These are phyloP conservation scores for Pseudogymnoascus sp. DNA, from an alignment of 2,329 filamentous ascomycete species.

Conservation along the genomic window DNA sequence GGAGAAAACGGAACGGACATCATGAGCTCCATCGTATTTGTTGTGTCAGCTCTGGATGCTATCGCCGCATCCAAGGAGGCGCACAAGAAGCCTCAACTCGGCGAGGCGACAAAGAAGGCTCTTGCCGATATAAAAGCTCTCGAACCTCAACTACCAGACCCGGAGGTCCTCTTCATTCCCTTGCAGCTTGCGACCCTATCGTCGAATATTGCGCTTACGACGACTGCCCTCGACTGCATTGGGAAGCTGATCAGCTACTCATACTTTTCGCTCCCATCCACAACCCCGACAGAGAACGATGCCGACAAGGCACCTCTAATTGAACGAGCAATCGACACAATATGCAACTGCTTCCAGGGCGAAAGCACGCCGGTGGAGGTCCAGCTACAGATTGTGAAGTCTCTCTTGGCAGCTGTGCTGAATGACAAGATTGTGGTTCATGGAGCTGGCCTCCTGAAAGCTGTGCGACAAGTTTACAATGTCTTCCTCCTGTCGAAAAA, in stretches of 20 bases:
- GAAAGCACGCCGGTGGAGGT: slow-evolving; percentile 88
- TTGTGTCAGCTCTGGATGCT: slow-evolving; percentile 85
- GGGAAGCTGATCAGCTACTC: slow-evolving; percentile 98
- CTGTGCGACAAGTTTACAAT: slow-evolving; percentile 96
- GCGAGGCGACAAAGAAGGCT: slow-evolving; percentile 74
- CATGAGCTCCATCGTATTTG: slow-evolving; percentile 92
- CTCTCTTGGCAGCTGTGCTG: slow-evolving; percentile 84
- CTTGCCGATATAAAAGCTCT: slow-evolving; percentile 80
- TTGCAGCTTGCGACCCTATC: slow-evolving; percentile 85
- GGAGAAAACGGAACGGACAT: slow-evolving; percentile 40
- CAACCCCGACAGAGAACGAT: slow-evolving; percentile 35
- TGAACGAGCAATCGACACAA: slow-evolving; percentile 95
- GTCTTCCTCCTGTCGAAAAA: slow-evolving; percentile 94
- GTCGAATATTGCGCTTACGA: slow-evolving; percentile 76
- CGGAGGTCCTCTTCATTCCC: slow-evolving; percentile 86
- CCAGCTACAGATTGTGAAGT: slow-evolving; percentile 97
- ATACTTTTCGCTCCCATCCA: slow-evolving; percentile 76
- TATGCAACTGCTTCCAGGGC: slow-evolving; percentile 98
- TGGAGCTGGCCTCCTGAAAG: slow-evolving; percentile 90
- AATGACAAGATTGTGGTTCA: slow-evolving; percentile 99
- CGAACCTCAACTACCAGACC: slow-evolving; percentile 75
- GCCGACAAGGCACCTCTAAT: slow-evolving; percentile 65
- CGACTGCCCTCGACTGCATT: slow-evolving; percentile 91
- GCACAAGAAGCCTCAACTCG: slow-evolving; percentile 75
- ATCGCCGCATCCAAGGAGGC: slow-evolving; percentile 91